Percentiles rank a stretch among this genome's conserved stretches.
Evolutionary conservation across 2,329 filamentous ascomycete genomes (phyloP).

Genomic region (Herpotrichia juniperi): DNA sequence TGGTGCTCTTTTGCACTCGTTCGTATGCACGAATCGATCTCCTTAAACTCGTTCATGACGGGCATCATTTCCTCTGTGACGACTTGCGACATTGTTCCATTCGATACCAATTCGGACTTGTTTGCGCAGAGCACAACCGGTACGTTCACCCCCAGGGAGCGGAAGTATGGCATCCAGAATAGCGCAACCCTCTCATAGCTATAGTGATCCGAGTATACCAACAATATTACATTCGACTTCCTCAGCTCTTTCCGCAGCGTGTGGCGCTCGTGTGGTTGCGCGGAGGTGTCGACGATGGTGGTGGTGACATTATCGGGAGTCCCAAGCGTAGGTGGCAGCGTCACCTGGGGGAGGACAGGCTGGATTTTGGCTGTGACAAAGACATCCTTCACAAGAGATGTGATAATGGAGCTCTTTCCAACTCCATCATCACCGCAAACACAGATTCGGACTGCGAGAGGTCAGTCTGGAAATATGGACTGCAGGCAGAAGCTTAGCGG

Average conservation of each 20-base stretch:
- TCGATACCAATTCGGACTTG: conserved; percentile 86
- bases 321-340: conserved; percentile 88
- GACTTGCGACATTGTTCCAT: conserved; percentile 79
- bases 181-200: conserved; percentile 96
- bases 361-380: conserved; percentile 97
- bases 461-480: conserved; percentile 4
- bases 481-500: not conserved
- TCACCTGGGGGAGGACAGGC: conserved; percentile 90
- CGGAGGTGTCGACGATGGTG: conserved; percentile 96
- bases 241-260: conserved; percentile 92
- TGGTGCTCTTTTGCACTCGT: conserved; percentile 90
- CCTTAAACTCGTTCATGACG: conserved; percentile 97
- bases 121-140: conserved; percentile 96
- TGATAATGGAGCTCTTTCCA: conserved; percentile 68
- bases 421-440: conserved; percentile 91
- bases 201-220: conserved; percentile 98
- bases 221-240: conserved; percentile 94
- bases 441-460: conserved; percentile 77
- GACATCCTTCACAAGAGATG: conserved; percentile 94
- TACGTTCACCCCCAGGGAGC: conserved; percentile 96
- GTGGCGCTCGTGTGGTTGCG: conserved; percentile 88
- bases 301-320: conserved; percentile 97
- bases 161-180: conserved; percentile 99
- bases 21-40: conserved; percentile 97
- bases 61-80: conserved; percentile 97